Base-by-base conservation (phyloP, 179 eudicot genomes). In the Beta macrorhiza region DNA sequence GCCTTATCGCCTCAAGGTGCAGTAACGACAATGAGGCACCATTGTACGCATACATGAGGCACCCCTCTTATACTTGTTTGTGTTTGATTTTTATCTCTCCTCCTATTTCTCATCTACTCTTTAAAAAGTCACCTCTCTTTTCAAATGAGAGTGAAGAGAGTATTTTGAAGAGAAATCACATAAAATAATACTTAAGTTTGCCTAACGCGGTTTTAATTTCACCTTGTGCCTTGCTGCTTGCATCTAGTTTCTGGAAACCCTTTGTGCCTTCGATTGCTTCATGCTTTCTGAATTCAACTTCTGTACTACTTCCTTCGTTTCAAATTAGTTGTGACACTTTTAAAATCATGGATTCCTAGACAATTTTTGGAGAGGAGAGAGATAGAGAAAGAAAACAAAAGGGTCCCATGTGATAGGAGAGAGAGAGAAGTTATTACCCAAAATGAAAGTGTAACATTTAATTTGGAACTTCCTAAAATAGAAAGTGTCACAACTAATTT, bases 201-300 rank as follows among this genome's bases (percentile, higher is more conserved):
- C 16, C 22, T 0, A n/a, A 12, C 12, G n/a, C 17, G 12, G 5
- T 52, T 37, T 9, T 52, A 11, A 11, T 7, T 3, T 47, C 2
- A 71, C 22, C 73, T 10, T 51, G 37, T 51, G 75, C 74, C 14
- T 65, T 22, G 29, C 45, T 73, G 76, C 20, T 20, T 73, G 76
- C 42, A 5, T 29, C 37, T 53, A 52, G 62, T 9, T 44, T 73
- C 25, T 7, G 6, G 37, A 71, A 53, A 49, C 75, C 19, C 74
- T 49, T 12, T 72, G 62, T 73, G 62, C 45, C 58, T 73, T 14
- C 15, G 0, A 74, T 7, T 37, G 67, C 22, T 7, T 75, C 6
- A 11, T 10, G 45, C 49, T 55, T 56, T 74, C 49, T 17, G 7
- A 74, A 53, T 1, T 29, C 47, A 74, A 56, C 15, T 58, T 72